Percentiles rank a stretch among this genome's conserved stretches.
These are phyloP conservation scores for Hyparrhenia diplandra DNA, from an alignment of 176 grass and related monocot genomes.

Conservation along the genomic window DNA sequence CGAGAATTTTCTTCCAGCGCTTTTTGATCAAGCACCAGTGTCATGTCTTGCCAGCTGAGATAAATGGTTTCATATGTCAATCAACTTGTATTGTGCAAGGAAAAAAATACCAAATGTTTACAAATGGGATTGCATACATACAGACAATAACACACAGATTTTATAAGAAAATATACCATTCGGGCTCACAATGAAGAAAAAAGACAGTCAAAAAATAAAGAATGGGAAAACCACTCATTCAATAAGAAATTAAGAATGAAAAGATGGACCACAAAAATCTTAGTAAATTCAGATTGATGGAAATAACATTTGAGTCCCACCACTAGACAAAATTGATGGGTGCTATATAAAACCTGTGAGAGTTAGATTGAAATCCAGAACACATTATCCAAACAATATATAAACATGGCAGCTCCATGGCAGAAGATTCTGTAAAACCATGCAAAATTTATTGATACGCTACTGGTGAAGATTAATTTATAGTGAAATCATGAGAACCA, in stretches of 20 bases:
- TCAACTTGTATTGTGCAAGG: neutral
- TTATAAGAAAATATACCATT: neutral
- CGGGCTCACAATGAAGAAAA: neutral
- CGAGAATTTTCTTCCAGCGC: constrained; percentile 44
- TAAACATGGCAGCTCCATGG: neutral
- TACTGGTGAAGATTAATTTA: neutral
- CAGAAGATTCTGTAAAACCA: neutral
- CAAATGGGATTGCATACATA: neutral
- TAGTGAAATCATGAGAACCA: neutral
- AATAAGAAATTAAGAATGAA: neutral
- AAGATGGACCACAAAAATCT: neutral
- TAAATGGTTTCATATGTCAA: constrained; percentile 14
- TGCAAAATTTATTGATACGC: neutral
- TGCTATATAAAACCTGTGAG: neutral
- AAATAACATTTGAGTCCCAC: neutral
- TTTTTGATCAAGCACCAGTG: constrained; percentile 48
- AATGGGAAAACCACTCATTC: neutral
- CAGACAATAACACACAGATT: neutral
- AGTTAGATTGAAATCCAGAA: neutral
- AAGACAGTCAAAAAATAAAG: neutral
- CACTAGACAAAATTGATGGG: neutral
- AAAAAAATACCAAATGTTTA: neutral
- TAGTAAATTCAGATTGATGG: neutral
- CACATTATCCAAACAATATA: neutral
- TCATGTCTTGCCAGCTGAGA: constrained; percentile 48